Evolutionary conservation across 495 filamentous ascomycete genomes (phyloP), one percentile per base, ranked within the genome.

Genomic region (Jackrogersella minutella): DNA sequence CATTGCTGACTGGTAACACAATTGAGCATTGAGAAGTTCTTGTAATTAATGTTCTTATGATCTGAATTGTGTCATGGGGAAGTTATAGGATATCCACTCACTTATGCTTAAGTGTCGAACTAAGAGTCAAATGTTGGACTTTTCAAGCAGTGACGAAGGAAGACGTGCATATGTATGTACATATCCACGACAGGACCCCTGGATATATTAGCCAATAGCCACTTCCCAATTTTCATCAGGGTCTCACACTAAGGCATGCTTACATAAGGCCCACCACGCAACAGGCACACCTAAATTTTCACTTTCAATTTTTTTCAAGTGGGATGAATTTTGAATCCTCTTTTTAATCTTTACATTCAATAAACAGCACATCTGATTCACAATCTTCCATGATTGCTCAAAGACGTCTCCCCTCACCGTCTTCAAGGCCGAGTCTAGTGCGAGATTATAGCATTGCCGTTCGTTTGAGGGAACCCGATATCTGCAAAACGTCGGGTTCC

Each of bases 381-480:
- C 19, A 54, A 58, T 69, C 61, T 40, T 54, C 36, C 28, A 55
- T 68, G 70, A 64, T 73, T 65, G 70, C 61, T 69, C 65, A 69
- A 21, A 69, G 72, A 64, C 70, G 60, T 61, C 8, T 11, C 9
- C 58, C 33, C 52, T 52, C 50, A 64, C 65, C 66, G 70, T 71
- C 66, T 75, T 68, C 62, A 64, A 68, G 43, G 47, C 62, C 49
- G 73, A 65, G 67, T 71, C 62, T 39, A 67, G 70, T 75, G 73
- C 73, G 41, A 75, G 73, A 75, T 36, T 41, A 68, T 58, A 34
- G 57, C 37, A 64, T 64, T n/a, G 73, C 73, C 73, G 73, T 63
- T 73, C 72, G 73, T 75, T 75, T 75, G 73, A 75, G 73, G 73
- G 73, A 68, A 57, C 33, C 16, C 71, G 51, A 66, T 66, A 43